Percentiles rank a stretch among this genome's conserved stretches.
Conservation (phyloP, 257 asterid species). For the Ophiorrhiza pumila region DNA sequence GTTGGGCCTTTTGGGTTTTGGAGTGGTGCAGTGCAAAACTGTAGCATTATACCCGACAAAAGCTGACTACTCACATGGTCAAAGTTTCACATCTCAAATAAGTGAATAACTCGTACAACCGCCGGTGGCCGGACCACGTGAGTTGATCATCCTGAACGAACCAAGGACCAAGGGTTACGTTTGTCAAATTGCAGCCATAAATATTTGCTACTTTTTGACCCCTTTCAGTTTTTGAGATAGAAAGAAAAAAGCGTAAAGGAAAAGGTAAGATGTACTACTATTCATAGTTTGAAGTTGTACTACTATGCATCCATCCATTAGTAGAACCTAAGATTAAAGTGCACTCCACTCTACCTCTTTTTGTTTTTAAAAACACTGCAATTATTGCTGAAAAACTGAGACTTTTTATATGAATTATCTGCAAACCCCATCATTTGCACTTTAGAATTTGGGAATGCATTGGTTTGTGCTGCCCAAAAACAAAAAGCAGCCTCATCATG, state of each 20-base stretch:
- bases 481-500: slow-evolving; percentile 2
- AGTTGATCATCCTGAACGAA: slow-evolving; percentile 8
- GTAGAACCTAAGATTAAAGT: neutral
- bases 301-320: too few relatives aligned
- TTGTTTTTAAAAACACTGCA: neutral
- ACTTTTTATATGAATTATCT: neutral
- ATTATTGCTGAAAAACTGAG: slow-evolving; percentile 5
- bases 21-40: too few relatives aligned
- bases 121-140: slow-evolving; percentile 38
- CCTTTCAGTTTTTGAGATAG: neutral
- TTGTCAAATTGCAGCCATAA: neutral
- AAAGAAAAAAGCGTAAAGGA: too few relatives aligned
- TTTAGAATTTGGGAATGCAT: neutral
- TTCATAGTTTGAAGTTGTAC: too few relatives aligned
- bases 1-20: too few relatives aligned
- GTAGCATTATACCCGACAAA: slow-evolving; percentile 34
- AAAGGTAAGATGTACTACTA: too few relatives aligned
- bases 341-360: neutral
- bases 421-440: neutral
- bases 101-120: neutral
- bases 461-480: neutral
- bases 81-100: neutral
- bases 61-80: slow-evolving; percentile 43
- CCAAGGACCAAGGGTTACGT: neutral
- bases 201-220: slow-evolving; percentile 7